These are phyloP conservation scores for Diaporthe caulivora DNA, from an alignment of 2,329 filamentous ascomycete genomes.

Conservation along the genomic window DNA sequence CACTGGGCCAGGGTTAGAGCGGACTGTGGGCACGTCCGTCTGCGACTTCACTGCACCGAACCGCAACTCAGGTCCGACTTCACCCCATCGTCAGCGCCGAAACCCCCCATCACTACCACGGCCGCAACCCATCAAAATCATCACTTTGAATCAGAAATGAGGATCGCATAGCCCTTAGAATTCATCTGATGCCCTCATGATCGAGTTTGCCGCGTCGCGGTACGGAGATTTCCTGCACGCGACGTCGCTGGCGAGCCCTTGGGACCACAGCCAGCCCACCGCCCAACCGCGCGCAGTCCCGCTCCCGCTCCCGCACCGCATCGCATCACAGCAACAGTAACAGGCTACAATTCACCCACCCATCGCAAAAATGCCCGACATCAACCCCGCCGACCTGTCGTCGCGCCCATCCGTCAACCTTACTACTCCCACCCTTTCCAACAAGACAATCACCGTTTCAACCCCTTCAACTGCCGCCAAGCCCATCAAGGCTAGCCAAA, in stretches of 20 bases:
- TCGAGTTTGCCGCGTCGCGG: constrained; percentile 56
- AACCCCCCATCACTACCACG: constrained; percentile 55
- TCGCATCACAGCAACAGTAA: constrained; percentile 16
- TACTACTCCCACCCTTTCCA: constrained; percentile 69
- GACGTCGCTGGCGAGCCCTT: constrained; percentile 49
- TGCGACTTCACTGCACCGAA: constrained; percentile 44
- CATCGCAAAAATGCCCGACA: constrained; percentile 70
- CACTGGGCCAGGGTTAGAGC: too few relatives aligned
- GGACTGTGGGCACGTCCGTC: constrained; percentile 21
- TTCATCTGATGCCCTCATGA: constrained; percentile 59
- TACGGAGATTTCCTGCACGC: constrained; percentile 61
- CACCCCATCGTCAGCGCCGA: constrained; percentile 44
- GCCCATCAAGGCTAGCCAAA: constrained; percentile 70
- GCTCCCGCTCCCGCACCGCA: constrained; percentile 3
- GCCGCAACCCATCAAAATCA: constrained; percentile 58
- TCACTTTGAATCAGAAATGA: constrained; percentile 54
- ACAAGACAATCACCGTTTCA: constrained; percentile 68
- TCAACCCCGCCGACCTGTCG: constrained; percentile 76
- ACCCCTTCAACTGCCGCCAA: constrained; percentile 61
- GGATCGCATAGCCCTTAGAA: constrained; percentile 57
- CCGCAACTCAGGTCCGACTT: constrained; percentile 44
- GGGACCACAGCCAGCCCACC: constrained; percentile 1
- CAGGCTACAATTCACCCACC: constrained; percentile 34
- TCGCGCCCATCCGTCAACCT: constrained; percentile 69
- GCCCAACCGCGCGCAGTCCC: constrained; percentile 10